Evolutionary conservation across 768 basidiomycete species (phyloP).

Genomic region (Nidularia pulvinata): DNA sequence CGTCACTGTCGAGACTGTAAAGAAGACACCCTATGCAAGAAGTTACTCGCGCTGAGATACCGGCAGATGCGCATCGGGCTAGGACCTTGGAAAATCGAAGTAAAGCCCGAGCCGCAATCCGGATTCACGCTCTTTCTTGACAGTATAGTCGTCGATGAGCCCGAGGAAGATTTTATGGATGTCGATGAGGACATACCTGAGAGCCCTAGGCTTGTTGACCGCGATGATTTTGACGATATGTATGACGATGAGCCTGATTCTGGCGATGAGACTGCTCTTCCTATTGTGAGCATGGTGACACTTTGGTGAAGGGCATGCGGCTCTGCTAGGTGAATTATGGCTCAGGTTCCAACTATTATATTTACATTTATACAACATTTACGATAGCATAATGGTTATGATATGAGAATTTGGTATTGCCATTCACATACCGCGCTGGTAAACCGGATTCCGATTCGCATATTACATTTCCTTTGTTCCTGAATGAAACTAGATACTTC

Average conservation of each 20-base stretch:
- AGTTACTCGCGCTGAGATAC: neutral
- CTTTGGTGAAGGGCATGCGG: neutral
- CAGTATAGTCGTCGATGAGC: constrained; percentile 2
- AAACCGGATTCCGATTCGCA: no score
- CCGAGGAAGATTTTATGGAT: neutral
- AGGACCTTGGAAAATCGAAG: no score
- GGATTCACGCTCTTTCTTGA: neutral
- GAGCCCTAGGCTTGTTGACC: constrained; percentile 11
- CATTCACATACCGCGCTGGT: no score
- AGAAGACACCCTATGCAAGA: neutral
- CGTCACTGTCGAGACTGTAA: neutral
- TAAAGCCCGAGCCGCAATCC: neutral
- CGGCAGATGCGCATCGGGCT: neutral
- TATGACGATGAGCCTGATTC: constrained; percentile 5
- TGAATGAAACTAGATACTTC: no score
- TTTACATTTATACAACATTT: no score
- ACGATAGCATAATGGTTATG: no score
- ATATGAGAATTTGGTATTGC: no score
- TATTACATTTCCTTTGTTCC: no score
- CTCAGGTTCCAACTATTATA: no score
- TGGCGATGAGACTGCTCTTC: neutral
- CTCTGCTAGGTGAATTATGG: constrained; percentile 4
- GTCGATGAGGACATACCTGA: constrained; percentile 9
- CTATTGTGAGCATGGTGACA: neutral
- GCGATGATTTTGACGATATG: constrained; percentile 14